A percentile compares a stretch with the other conserved stretches of the same genome.
These are phyloP conservation scores for Acacia crassicarpa DNA, from an alignment of 306 rosid genomes.

Conservation along the genomic window DNA sequence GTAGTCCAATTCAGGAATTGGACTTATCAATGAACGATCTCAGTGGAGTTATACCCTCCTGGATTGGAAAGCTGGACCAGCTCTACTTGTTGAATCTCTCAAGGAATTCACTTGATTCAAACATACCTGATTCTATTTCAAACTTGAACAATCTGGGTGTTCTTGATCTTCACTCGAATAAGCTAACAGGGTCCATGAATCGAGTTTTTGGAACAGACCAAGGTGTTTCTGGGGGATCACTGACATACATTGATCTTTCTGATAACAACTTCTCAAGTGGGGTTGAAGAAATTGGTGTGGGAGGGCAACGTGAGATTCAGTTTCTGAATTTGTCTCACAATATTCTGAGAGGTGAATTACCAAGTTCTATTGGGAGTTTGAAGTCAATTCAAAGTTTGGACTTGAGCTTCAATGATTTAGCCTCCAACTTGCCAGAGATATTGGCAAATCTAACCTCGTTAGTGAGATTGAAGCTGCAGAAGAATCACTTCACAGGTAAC, in stretches of 20 bases:
- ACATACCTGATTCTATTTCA: slow-evolving; percentile 54
- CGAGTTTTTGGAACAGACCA: slow-evolving; percentile 37
- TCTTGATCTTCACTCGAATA: slow-evolving; percentile 78
- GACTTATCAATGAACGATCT: slow-evolving; percentile 67
- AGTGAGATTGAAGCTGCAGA: slow-evolving; percentile 62
- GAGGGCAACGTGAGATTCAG: slow-evolving; percentile 41
- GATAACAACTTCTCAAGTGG: slow-evolving; percentile 61
- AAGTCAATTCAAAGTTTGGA: slow-evolving; percentile 52
- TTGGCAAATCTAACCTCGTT: slow-evolving; percentile 48
- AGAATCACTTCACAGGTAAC: slow-evolving; percentile 53
- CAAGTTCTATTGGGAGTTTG: slow-evolving; percentile 44
- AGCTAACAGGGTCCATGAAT: slow-evolving; percentile 51
- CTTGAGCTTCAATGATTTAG: slow-evolving; percentile 56
- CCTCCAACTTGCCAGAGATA: slow-evolving; percentile 51
- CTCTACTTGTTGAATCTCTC: slow-evolving; percentile 68
- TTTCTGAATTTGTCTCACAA: slow-evolving; percentile 67
- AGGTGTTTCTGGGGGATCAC: slow-evolving; percentile 38
- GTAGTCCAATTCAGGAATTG: slow-evolving; percentile 54
- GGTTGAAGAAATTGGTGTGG: slow-evolving; percentile 43
- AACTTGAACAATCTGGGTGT: slow-evolving; percentile 45
- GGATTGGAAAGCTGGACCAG: slow-evolving; percentile 57
- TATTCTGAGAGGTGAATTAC: slow-evolving; percentile 50
- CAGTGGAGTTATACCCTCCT: slow-evolving; percentile 57
- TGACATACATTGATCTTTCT: slow-evolving; percentile 59
- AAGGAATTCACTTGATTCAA: slow-evolving; percentile 52